Base-by-base conservation (phyloP, 352 stramenopile genomes). In the Phytophthora sansomeana region DNA sequence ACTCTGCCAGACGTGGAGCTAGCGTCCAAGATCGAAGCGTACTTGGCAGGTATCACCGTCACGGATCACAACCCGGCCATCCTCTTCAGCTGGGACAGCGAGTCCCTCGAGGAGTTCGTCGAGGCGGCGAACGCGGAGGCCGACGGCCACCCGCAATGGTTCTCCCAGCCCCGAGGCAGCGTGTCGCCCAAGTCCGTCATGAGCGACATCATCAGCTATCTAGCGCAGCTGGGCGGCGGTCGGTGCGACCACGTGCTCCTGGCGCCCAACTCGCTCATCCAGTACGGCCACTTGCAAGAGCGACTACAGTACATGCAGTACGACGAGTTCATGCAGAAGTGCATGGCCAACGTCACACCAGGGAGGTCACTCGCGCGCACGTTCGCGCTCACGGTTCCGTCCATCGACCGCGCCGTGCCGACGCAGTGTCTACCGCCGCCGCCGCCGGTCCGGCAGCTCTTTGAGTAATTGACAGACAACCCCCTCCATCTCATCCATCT, bases 221-320 rank as follows among this genome's bases (percentile, higher is more conserved):
- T 81, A 46, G 74, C 74, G n/a, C 66, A 78, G 46, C 62, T 79
- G 6, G 71, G 69, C 42, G 74, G 74, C 26, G 74, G 74, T 24
- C 66, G 67, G 21, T 81, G 63, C 24, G 74, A 72, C 10, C 69
- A 70, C 58, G 60, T 81, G 32, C 58, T 81, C 19, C 56, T 81
- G 19, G 74, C 74, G 16, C 74, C 74, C 21, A 81, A 81, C 59
- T 77, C 69, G 56, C 69, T 81, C 44, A 81, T 81, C 36, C 74
- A 81, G 54, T 81, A 79, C 50, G 74, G 69, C 6, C 74, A 81
- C 19, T 55, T 81, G 51, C 70, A 78, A 63, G 74, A 78, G 42
- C 69, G 69, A 4, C 67, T 81, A 26, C 69, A 78, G 44, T 81
- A 81, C 56, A 81, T 81, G 69, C 69, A 81, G 56, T 77, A 81